phyloP scores from a whole-genome alignment of 2,329 filamentous ascomycete genomes.

The Scedosporium apiospermum region DNA sequence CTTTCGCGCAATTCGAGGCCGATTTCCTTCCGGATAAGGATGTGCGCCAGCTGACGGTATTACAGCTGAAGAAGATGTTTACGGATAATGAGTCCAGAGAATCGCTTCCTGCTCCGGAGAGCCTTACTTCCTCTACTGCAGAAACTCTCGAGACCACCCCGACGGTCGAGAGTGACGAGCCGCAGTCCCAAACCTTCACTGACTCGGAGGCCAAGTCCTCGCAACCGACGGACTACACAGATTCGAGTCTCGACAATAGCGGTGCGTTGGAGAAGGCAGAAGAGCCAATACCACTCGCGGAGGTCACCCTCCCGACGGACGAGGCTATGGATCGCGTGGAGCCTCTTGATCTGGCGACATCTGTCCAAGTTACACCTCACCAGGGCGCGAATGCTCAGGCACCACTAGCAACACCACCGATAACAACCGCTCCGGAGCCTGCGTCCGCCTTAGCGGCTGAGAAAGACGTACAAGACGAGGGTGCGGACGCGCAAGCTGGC shows the following conservation, averaged over 20 bases:
- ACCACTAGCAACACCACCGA: neutral
- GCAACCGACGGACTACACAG: constrained; percentile 29
- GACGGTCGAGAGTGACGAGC: constrained; percentile 39
- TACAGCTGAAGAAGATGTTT: constrained; percentile 93
- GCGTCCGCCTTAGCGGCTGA: neutral
- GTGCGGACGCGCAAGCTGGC: neutral
- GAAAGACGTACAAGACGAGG: neutral
- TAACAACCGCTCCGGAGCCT: neutral
- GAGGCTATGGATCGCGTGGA: constrained; percentile 36
- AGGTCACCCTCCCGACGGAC: constrained; percentile 20
- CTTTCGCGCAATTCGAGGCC: constrained; percentile 82
- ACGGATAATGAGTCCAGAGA: constrained; percentile 79
- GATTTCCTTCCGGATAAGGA: constrained; percentile 96
- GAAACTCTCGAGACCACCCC: neutral
- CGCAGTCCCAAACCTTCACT: constrained; percentile 32
- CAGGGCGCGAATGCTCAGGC: neutral
- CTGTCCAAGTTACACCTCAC: neutral
- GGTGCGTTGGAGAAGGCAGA: constrained; percentile 15
- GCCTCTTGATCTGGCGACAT: constrained; percentile 36
- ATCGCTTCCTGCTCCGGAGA: constrained; percentile 61
- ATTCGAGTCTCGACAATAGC: constrained; percentile 23
- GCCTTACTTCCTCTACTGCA: constrained; percentile 36
- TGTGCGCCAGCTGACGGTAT: constrained; percentile 79
- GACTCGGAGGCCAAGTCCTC: constrained; percentile 38
- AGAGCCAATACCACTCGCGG: constrained; percentile 15